Base-by-base conservation (phyloP, 2,329 filamentous ascomycete species). In the Colletotrichum neosansevieriae region DNA sequence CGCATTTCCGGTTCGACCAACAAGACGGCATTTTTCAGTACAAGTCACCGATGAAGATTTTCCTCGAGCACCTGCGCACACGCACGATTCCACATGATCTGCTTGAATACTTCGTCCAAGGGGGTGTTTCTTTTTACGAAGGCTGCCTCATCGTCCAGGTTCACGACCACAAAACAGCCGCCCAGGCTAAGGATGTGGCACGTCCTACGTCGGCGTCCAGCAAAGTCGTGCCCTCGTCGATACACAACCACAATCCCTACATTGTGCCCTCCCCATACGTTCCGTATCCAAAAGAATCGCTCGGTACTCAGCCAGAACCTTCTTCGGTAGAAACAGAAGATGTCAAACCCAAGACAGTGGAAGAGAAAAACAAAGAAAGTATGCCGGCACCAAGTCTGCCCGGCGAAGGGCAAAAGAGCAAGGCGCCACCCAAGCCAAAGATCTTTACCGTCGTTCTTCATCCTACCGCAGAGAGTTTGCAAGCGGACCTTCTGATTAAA, bases 21-120 rank as follows among this genome's bases (percentile, higher is more conserved):
- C 95, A 98, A 79, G 94, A 97, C 78, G 93, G 94, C 75, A 95
- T 92, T 76, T 98, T 97, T 74, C 87, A 89, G 5, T 98, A 98
- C 79, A 93, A 93, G 74, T 97, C 94, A 19, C 94, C 96, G 24
- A 98, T 98, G 94, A 89, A 87, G 73, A 80, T 93, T 17, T 86
- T 91, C 73, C 84, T 98, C 42, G 90, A 97, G 72, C 94, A 97
- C 78, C 79, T 98, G 51, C 87, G 87, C 72, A 84, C 83, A 47
- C 88, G 91, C 64, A 97, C 93, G 0, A 85, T 99, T 40, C 96
- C 96, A 1, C 94, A 98, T 79, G 94, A 98, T 73, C 89, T 98
- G 76, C 82, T 98, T 11, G 89, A 92, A 54, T 91, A 95, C 72
- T 88, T 99, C 62, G 85, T 90, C 32, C 85, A 89, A 54, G 84